Evolutionary conservation across 441 rosid genomes (phyloP), one percentile per base, ranked within the genome.

Genomic region (Arabidopsis lyrata): DNA sequence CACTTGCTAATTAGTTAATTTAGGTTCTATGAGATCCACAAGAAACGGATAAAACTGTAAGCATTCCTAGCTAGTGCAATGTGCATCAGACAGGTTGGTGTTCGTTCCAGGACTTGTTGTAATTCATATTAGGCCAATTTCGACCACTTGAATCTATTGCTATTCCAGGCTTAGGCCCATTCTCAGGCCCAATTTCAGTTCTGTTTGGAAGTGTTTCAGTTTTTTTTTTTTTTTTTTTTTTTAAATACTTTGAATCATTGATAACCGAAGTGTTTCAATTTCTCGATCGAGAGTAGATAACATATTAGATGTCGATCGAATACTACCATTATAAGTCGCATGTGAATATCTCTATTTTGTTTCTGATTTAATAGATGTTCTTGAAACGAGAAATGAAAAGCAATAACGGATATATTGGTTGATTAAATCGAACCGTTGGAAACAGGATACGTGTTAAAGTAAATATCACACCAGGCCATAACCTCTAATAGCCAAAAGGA

Each of bases 101-200:
- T 54, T 3, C 16, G 11, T 29, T 14, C 14, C 10, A 45, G 15
- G 2, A 45, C 22, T 7, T 44, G 18, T n/a, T n/a, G 10, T 22
- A 22, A 6, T 45, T 45, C 22, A 45, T 2, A 15, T 45, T 45
- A 45, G 49, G 27, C 13, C 54, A 49, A 18, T 49, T 48, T 4
- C 9, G 27, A 48, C 20, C 6, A 6, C 7, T n/a, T 16, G 1
- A 10, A 16, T 10, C 1, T 58, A 16, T 34, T 35, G 44, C 45
- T 11, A 5, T 59, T 59, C 32, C 15, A 60, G 48, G 34, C 48
- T 32, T 38, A 38, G 34, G 64, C 64, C 64, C 47, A 59, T 6
- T 0, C 0, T 20, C 16, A 16, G 27, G n/a, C 45, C 63, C 63
- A 57, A 16, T 1, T n/a, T 16, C n/a, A 9, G 27, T 27, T 35